Conservation (phyloP, 1,139 yeast species). For the Kluyveromyces sp. region DNA sequence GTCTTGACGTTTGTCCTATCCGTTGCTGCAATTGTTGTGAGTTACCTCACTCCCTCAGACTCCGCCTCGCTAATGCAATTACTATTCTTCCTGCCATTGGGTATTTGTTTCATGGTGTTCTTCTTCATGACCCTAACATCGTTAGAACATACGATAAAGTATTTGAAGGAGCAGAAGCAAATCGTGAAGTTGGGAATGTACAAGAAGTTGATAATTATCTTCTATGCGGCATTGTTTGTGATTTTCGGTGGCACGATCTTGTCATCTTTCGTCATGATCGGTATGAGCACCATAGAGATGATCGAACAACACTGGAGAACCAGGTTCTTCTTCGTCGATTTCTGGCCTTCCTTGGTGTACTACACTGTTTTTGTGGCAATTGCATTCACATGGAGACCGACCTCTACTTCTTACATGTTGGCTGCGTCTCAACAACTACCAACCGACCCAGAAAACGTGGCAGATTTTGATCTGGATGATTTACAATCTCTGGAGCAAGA, state of each 20-base stretch:
- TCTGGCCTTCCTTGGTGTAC: slow-evolving; percentile 92
- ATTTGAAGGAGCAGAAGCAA: slow-evolving; percentile 79
- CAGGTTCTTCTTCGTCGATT: slow-evolving; percentile 80
- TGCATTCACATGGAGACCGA: slow-evolving; percentile 95
- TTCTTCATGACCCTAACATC: slow-evolving; percentile 71
- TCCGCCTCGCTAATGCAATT: slow-evolving; percentile 34
- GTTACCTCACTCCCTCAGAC: slow-evolving; percentile 51
- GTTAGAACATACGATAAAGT: slow-evolving; percentile 65
- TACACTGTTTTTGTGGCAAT: slow-evolving; percentile 76
- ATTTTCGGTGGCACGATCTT: slow-evolving; percentile 60
- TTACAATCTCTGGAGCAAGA: slow-evolving; percentile 53
- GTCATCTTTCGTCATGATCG: slow-evolving; percentile 63
- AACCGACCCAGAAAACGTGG: slow-evolving; percentile 67
- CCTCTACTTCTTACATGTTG: slow-evolving; percentile 87
- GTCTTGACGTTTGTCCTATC: slow-evolving; percentile 64
- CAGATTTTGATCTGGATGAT: slow-evolving; percentile 73
- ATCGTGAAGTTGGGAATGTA: slow-evolving; percentile 85
- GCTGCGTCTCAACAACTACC: slow-evolving; percentile 93
- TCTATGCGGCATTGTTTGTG: slow-evolving; percentile 57
- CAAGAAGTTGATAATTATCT: slow-evolving; percentile 65
- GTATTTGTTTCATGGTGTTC: slow-evolving; percentile 62
- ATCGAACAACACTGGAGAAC: slow-evolving; percentile 90
- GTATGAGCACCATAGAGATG: slow-evolving; percentile 68
- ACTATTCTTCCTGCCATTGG: slow-evolving; percentile 57
- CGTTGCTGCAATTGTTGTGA: slow-evolving; percentile 58